Evolutionary conservation across 1,139 yeast genomes (phyloP).

Genomic region (Kazachstania sp.): DNA sequence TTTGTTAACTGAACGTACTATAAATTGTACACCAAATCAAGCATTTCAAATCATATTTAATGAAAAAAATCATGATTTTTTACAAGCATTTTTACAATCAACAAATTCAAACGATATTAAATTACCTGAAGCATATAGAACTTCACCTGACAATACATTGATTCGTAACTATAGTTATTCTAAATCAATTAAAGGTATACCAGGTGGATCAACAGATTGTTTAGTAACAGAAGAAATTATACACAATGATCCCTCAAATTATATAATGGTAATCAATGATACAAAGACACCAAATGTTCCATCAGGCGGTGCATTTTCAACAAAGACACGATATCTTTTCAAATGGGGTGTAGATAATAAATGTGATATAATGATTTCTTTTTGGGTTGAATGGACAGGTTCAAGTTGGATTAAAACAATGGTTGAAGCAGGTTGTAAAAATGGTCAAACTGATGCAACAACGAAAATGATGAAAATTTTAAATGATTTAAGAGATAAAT

Average conservation of each 20-base stretch:
- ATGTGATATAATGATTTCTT: constrained; percentile 56
- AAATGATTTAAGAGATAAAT: constrained; percentile 12
- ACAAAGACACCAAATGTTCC: constrained; percentile 95
- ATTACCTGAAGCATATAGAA: constrained; percentile 50
- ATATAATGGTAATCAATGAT: constrained; percentile 53
- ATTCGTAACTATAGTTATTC: constrained; percentile 53
- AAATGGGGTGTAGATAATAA: constrained; percentile 69
- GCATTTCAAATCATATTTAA: constrained; percentile 69
- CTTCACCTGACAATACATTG: constrained; percentile 25
- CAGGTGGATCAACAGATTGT: constrained; percentile 89
- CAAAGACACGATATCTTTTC: constrained; percentile 60
- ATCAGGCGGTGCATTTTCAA: constrained; percentile 71
- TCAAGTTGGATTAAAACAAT: constrained; percentile 91
- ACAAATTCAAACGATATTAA: constrained; percentile 6
- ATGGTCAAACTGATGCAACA: constrained; percentile 71
- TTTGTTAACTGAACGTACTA: constrained; percentile 41
- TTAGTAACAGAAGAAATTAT: constrained; percentile 59
- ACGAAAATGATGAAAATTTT: constrained; percentile 20
- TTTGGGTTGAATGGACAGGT: constrained; percentile 79
- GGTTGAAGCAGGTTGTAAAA: constrained; percentile 81
- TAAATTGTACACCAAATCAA: constrained; percentile 75
- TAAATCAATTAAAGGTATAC: constrained; percentile 62
- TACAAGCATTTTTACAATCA: constrained; percentile 6
- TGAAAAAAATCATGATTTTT: constrained; percentile 37
- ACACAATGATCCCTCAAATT: constrained; percentile 48